Conservation (phyloP, 768 basidiomycete species). For the Pleurotus tuoliensis region DNA sequence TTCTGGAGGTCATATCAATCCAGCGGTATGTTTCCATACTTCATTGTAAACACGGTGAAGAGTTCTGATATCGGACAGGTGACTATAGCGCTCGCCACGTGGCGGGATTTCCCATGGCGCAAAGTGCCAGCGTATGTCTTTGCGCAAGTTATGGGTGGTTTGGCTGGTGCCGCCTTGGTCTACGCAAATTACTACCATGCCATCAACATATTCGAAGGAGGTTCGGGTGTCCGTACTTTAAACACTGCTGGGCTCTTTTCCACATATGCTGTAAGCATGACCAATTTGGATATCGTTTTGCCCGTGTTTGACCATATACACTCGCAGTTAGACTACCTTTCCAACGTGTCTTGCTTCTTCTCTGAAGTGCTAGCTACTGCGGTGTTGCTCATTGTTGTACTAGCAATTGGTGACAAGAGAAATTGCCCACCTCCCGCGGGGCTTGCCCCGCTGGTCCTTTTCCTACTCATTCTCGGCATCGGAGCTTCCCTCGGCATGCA, state of each 20-base stretch:
- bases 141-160: constrained; percentile 58
- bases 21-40: constrained; percentile 41
- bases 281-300: not conserved
- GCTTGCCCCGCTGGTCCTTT: constrained; percentile 51
- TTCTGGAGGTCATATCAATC: constrained; percentile 76
- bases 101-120: constrained; percentile 53
- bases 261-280: constrained; percentile 51
- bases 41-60: not conserved
- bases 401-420: constrained; percentile 49
- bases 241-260: constrained; percentile 55
- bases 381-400: constrained; percentile 49
- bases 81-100: constrained; percentile 48
- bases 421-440: constrained; percentile 47
- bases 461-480: constrained; percentile 57
- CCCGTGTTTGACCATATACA: not conserved
- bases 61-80: constrained; percentile 25
- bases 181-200: constrained; percentile 69
- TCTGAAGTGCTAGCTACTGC: constrained; percentile 49
- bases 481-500: constrained; percentile 57
- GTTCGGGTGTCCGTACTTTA: constrained; percentile 49
- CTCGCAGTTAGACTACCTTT: constrained; percentile 33
- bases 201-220: constrained; percentile 62
- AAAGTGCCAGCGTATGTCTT: constrained; percentile 55
- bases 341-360: constrained; percentile 37
- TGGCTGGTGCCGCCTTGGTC: constrained; percentile 52